Base-by-base conservation (phyloP, 1,284 basidiomycete genomes). In the Mrakiaceae sp. region DNA sequence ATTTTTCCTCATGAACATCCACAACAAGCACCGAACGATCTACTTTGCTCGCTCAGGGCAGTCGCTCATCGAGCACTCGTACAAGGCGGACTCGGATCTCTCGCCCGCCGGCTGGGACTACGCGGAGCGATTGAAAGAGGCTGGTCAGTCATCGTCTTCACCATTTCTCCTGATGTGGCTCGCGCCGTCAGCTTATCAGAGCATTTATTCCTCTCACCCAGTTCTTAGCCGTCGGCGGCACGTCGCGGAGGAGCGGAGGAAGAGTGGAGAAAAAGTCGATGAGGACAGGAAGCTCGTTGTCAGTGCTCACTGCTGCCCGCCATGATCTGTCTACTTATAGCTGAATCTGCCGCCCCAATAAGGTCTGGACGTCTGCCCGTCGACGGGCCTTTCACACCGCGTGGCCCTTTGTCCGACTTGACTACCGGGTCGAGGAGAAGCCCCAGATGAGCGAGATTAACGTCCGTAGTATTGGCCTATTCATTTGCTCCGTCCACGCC, bases 401-500 rank as follows among this genome's bases (percentile, higher is more conserved):
- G 1, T 94, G 91, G 86, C 95, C 95, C 0, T 96, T 98, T 77
- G 81, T 92, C 60, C 82, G 81, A 65, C 70, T 78, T 0, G 80
- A 80, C 1, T 82, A 80, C 73, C 92, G 91, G 73, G 90, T 98
- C 27, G 83, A 92, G 55, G 92, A 98, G 77, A 93, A 94, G 71
- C 84, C 88, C 0, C 94, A 95, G 75, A 95, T 98, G 89, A 82
- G 86, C 65, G 94, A 99, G 79, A 95, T 99, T 74, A 98, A 99
- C 95, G 54, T 81, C 73, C 56, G 78, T 79, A 52, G 39, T 42
- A 12, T 27, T 44, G 50, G n/a, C 46, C 55, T 46, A 46, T 42
- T 50, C 3, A 12, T 11, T 50, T 52, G 16, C 9, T 40, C 39
- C 14, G 11, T n/a, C 12, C 48, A 9, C 50, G 4, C 42, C 55